Evolutionary conservation across 139 green algal genomes (phyloP).

Genomic region (Chlorella sorokiniana): DNA sequence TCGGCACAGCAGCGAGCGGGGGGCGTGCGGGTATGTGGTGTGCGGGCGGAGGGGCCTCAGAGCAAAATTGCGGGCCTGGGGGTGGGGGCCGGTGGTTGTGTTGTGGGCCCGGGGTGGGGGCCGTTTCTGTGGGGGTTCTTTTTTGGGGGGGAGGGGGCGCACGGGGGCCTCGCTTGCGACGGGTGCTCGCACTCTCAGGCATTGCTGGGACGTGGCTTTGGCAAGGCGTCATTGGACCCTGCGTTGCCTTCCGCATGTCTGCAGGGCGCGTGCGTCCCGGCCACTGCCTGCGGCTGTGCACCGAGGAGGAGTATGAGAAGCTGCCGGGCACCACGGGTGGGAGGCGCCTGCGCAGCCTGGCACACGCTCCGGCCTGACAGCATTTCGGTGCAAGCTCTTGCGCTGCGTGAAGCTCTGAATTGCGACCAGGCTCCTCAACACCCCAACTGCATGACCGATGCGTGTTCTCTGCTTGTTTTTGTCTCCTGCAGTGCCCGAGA

Average conservation of each 20-base stretch:
- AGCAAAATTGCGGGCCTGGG: no score
- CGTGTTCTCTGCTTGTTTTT: not conserved
- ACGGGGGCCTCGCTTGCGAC: no score
- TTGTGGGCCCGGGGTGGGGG: no score
- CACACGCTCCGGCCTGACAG: not conserved
- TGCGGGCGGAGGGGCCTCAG: no score
- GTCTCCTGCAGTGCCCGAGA: constrained; percentile 87
- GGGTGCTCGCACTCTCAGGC: no score
- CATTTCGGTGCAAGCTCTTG: no score
- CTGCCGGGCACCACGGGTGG: constrained; percentile 32
- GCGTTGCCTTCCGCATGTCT: not conserved
- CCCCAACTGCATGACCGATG: not conserved
- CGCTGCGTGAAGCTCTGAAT: no score
- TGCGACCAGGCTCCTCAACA: no score
- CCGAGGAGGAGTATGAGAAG: constrained; percentile 64
- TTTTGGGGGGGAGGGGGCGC: no score
- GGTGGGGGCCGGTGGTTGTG: no score
- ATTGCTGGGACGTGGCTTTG: not conserved
- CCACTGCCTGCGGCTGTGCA: constrained; percentile 87
- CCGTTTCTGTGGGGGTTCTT: no score
- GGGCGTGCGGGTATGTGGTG: constrained; percentile 75
- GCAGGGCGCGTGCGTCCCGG: constrained; percentile 83
- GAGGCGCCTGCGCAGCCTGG: not conserved
- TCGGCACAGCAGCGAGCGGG: constrained; percentile 84
- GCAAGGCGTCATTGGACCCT: no score